A percentile compares a stretch with the other conserved stretches of the same genome.
Evolutionary conservation across 495 filamentous ascomycete genomes (phyloP).

Genomic region (Extremus antarcticus): DNA sequence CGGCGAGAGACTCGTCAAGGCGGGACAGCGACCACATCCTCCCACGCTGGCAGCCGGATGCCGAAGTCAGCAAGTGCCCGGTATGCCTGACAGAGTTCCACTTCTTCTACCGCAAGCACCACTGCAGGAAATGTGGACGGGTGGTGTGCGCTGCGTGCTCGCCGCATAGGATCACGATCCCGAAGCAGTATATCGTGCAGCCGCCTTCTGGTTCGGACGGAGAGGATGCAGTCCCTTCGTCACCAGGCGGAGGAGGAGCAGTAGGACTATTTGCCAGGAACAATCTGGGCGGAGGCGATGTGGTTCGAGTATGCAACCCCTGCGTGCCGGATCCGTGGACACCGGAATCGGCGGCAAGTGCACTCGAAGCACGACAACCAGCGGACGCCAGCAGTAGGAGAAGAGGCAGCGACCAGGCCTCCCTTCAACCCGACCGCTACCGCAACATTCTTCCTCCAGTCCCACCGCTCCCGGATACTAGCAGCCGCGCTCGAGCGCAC

Average conservation of each 20-base stretch:
- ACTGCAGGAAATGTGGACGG: conserved; percentile 89
- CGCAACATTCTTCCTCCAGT: not conserved
- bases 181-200: conserved; percentile 82
- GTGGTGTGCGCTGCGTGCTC: conserved; percentile 90
- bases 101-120: conserved; percentile 84
- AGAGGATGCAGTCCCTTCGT: conserved; percentile 2
- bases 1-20: not conserved
- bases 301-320: conserved; percentile 86
- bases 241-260: not conserved
- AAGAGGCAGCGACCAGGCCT: not conserved
- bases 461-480: not conserved
- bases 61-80: conserved; percentile 64
- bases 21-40: conserved; percentile 33
- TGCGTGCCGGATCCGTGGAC: conserved; percentile 73
- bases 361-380: conserved; percentile 40
- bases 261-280: conserved; percentile 25
- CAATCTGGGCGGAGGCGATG: conserved; percentile 66
- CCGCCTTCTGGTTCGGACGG: conserved; percentile 41
- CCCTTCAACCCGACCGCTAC: not conserved
- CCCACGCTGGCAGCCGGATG: conserved; percentile 79
- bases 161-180: conserved; percentile 90
- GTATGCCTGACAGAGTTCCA: conserved; percentile 69
- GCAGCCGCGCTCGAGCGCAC: not conserved
- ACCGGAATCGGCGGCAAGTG: conserved; percentile 2
- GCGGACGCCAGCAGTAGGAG: conserved; percentile 1